Percentiles rank a stretch among this genome's conserved stretches.
phyloP scores from a whole-genome alignment of 192 early-diverging fungal genomes.

The Coemansia sp. region DNA sequence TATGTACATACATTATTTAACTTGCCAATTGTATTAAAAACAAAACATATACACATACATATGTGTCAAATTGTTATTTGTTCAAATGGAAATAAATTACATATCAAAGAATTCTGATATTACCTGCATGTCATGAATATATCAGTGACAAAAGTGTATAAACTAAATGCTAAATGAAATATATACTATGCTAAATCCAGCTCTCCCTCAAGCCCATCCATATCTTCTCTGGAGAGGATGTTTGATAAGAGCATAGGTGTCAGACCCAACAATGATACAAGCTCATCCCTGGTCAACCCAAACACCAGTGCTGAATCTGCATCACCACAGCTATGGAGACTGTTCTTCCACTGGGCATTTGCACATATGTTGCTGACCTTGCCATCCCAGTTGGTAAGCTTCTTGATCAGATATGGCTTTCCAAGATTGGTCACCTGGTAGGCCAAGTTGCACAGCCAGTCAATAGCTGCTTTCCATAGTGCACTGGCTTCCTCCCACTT shows the following conservation, averaged over 20 bases:
- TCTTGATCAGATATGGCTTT: constrained; percentile 16
- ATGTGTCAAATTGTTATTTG: no score
- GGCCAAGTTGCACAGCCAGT: constrained; percentile 32
- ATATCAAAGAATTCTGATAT: no score
- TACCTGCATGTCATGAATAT: no score
- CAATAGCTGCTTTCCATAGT: constrained; percentile 29
- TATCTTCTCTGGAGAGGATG: neutral
- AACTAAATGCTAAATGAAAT: neutral
- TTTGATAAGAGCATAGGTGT: constrained; percentile 18
- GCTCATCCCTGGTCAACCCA: constrained; percentile 28
- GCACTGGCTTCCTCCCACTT: constrained; percentile 13
- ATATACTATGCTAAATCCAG: constrained; percentile 3
- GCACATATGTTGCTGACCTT: neutral
- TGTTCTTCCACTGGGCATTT: neutral
- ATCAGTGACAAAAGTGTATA: neutral
- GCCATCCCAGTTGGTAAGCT: constrained; percentile 24
- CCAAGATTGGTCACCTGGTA: constrained; percentile 2
- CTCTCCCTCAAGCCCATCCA: constrained; percentile 22
- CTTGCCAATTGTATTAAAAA: no score
- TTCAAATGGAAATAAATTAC: no score
- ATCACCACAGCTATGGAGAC: neutral
- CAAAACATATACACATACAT: no score
- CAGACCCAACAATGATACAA: constrained; percentile 17
- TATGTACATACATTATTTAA: no score
- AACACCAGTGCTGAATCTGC: constrained; percentile 17